Evolutionary conservation across 768 basidiomycete genomes (phyloP).

Genomic region (Kwoniella dendrophila): DNA sequence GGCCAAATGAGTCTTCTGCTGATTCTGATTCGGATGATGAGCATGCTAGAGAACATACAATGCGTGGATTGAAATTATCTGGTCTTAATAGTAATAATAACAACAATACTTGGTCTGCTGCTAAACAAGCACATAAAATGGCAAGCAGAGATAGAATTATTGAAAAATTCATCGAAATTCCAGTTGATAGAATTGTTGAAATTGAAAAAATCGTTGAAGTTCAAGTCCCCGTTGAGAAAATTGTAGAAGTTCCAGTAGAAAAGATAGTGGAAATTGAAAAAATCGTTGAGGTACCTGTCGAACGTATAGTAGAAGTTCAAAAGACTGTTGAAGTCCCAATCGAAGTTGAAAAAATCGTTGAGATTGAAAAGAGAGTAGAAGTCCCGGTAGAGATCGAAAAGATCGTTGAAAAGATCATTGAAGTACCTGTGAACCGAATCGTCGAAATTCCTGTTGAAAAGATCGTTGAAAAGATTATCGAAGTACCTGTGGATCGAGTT

Average conservation of each 20-base stretch:
- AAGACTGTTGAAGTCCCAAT: conserved; percentile 37
- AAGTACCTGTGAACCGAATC: conserved; percentile 39
- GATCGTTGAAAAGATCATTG: conserved; percentile 44
- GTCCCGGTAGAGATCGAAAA: conserved; percentile 49
- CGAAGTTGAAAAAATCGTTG: conserved; percentile 47
- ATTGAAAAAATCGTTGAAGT: conserved; percentile 53
- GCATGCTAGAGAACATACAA: conserved; percentile 22
- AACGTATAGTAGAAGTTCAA: conserved; percentile 47
- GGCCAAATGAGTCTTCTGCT: conserved; percentile 53
- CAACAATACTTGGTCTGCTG: conserved; percentile 32
- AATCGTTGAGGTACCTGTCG: conserved; percentile 50
- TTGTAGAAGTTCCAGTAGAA: conserved; percentile 41
- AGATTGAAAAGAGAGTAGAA: conserved; percentile 45
- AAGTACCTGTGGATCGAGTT: conserved; percentile 36
- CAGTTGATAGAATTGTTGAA: conserved; percentile 42
- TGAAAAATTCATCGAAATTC: conserved; percentile 37
- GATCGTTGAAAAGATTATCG: conserved; percentile 41
- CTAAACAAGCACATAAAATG: conserved; percentile 31
- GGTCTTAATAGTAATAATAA: conserved; percentile 21
- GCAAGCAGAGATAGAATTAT: conserved; percentile 28
- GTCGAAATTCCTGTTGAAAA: conserved; percentile 43
- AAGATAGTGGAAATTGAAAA: conserved; percentile 53
- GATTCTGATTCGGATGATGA: conserved; percentile 49
- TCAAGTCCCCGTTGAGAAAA: conserved; percentile 30
- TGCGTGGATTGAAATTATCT: conserved; percentile 23